These are phyloP conservation scores for Cyberlindnera bimundalis DNA, from an alignment of 805 yeast species.

Conservation along the genomic window DNA sequence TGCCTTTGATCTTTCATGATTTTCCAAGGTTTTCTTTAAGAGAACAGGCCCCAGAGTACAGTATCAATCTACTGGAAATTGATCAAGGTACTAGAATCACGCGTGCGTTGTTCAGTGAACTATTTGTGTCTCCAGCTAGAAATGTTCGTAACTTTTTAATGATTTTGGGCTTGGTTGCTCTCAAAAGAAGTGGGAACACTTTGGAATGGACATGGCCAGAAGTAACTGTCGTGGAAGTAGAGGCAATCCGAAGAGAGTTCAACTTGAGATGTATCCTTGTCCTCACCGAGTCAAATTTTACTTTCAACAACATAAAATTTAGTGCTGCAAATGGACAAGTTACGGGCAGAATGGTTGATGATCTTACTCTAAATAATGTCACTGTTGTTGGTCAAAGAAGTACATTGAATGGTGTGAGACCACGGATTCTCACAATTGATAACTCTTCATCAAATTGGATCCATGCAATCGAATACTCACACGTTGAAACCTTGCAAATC, in stretches of 20 bases:
- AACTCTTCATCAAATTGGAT: conserved; percentile 6
- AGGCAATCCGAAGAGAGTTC: conserved; percentile 3
- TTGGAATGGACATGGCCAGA: conserved; percentile 14
- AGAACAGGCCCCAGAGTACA: conserved; percentile 8
- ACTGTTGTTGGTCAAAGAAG: neutral
- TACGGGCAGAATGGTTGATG: neutral
- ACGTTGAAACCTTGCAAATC: neutral
- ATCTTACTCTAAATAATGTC: neutral
- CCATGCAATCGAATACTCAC: conserved; percentile 1
- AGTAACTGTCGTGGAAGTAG: conserved; percentile 9
- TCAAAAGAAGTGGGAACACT: neutral
- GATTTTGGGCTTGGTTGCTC: conserved; percentile 2
- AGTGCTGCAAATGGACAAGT: neutral
- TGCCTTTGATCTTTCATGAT: conserved; percentile 4
- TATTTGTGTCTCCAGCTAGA: neutral
- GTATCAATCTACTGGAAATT: conserved; percentile 10
- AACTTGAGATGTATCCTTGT: conserved; percentile 3
- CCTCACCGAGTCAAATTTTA: conserved; percentile 2
- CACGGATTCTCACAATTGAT: neutral
- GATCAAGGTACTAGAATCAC: conserved; percentile 4
- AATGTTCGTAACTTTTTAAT: conserved; percentile 7
- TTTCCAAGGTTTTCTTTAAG: neutral
- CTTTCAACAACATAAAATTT: conserved; percentile 2
- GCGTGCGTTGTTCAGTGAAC: conserved; percentile 2
- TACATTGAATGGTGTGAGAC: neutral